Conservation (phyloP, 371 early-diverging fungal genomes). For the Fennellomyces sp. region DNA sequence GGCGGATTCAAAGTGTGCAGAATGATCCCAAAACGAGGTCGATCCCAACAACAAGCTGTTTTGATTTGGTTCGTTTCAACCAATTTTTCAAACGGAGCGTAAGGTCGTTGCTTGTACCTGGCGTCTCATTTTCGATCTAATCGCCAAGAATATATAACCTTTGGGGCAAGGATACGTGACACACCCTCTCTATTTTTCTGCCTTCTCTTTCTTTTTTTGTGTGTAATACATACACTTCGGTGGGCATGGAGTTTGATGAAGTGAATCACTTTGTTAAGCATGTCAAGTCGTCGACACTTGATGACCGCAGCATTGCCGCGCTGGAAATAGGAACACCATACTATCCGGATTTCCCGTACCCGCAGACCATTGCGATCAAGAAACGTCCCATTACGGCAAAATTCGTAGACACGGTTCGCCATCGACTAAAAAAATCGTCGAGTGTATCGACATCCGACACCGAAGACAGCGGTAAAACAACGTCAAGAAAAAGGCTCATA, state of each 20-base stretch:
- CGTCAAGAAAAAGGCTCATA: not conserved
- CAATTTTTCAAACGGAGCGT: too few species aligned
- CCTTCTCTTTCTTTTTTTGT: not conserved
- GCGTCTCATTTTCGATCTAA: not conserved
- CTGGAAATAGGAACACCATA: conserved; percentile 3
- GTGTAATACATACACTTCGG: not conserved
- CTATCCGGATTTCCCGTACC: conserved; percentile 4
- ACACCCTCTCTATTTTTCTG: not conserved
- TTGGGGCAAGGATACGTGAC: not conserved
- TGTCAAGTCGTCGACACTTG: conserved; percentile 6
- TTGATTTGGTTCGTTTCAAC: not conserved
- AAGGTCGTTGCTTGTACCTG: too few species aligned
- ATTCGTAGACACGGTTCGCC: conserved; percentile 8
- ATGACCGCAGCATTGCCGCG: conserved; percentile 8
- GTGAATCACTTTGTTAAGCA: conserved; percentile 22
- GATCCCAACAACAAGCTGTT: too few species aligned
- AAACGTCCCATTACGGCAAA: conserved; percentile 9
- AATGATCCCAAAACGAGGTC: too few species aligned
- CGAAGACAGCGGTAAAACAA: not conserved
- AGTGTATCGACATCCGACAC: not conserved
- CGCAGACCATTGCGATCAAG: not conserved
- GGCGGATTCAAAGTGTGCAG: too few species aligned
- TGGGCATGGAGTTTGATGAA: conserved; percentile 26
- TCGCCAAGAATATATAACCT: not conserved
- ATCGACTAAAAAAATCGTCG: conserved; percentile 5